Evolutionary conservation across 495 filamentous ascomycete genomes (phyloP).

Genomic region (Neurospora intermedia): DNA sequence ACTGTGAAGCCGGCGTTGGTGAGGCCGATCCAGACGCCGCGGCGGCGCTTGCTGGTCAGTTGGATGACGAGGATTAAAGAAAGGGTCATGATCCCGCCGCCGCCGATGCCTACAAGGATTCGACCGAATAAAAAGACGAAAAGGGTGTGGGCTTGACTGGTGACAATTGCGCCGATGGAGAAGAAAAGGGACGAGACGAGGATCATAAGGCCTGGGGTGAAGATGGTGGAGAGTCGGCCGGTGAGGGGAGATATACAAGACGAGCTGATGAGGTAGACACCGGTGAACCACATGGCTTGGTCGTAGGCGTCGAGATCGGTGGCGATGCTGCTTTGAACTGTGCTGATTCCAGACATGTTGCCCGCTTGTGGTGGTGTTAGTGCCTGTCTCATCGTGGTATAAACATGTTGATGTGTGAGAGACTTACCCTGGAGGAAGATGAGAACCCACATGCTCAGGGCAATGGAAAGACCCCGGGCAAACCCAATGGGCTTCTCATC

Average conservation of each 20-base stretch:
- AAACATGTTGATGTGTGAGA: not conserved
- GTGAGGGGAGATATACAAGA: slow-evolving; percentile 54
- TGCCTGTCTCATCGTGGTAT: not conserved
- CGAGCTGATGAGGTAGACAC: slow-evolving; percentile 60
- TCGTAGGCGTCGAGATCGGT: slow-evolving; percentile 61
- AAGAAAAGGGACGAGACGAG: slow-evolving; percentile 46
- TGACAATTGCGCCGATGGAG: slow-evolving; percentile 50
- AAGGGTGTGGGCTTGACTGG: slow-evolving; percentile 45
- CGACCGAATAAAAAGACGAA: slow-evolving; percentile 55
- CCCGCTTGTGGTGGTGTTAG: slow-evolving; percentile 32
- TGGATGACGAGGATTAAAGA: slow-evolving; percentile 61
- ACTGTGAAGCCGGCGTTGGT: slow-evolving; percentile 51
- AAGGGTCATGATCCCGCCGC: slow-evolving; percentile 55
- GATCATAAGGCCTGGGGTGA: slow-evolving; percentile 52
- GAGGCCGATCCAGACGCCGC: slow-evolving; percentile 61
- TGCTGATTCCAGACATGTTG: slow-evolving; percentile 67
- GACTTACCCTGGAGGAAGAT: slow-evolving; percentile 34
- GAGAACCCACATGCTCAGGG: slow-evolving; percentile 32
- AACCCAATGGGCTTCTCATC: slow-evolving; percentile 8
- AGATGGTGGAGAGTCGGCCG: slow-evolving; percentile 57
- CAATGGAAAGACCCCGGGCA: slow-evolving; percentile 18
- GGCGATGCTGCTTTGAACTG: slow-evolving; percentile 62
- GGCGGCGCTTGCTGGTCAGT: slow-evolving; percentile 47
- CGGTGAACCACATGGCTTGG: slow-evolving; percentile 64
- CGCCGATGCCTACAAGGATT: slow-evolving; percentile 52